Conservation (phyloP, 106 monocot species). For the Dioscorea alata region DNA sequence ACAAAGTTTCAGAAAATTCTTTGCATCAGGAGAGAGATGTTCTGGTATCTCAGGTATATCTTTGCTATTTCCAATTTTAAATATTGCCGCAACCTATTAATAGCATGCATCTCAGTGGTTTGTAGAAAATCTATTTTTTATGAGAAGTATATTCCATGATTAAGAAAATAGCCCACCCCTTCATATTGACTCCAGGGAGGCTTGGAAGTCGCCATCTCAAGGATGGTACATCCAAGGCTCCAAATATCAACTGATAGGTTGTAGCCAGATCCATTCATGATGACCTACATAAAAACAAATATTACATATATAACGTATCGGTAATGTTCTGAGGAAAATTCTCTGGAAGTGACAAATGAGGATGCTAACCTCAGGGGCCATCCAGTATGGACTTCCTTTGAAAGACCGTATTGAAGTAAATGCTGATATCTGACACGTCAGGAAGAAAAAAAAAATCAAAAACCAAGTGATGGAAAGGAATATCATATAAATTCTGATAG, state of each 20-base stretch:
- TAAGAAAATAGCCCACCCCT: constrained; percentile 45
- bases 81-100: constrained; percentile 82
- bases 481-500: no score
- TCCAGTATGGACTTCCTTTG: constrained; percentile 99
- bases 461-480: no score
- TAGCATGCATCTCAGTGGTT: no score
- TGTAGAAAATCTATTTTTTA: no score
- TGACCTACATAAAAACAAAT: constrained; percentile 44
- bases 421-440: constrained; percentile 54
- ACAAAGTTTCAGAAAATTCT: constrained; percentile 67
- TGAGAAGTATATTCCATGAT: no score
- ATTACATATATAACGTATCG: background rate
- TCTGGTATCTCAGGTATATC: constrained; percentile 91
- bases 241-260: constrained; percentile 88
- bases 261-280: constrained; percentile 79
- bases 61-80: constrained; percentile 96
- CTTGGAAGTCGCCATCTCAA: constrained; percentile 94
- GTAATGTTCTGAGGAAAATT: background rate
- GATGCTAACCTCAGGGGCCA: constrained; percentile 88
- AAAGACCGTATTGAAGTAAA: constrained; percentile 76
- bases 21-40: constrained; percentile 69
- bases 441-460: no score
- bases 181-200: constrained; percentile 89
- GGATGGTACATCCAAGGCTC: constrained; percentile 95
- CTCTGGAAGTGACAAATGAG: background rate